Base-by-base conservation (phyloP, 2,329 filamentous ascomycete species). In the Phialocephala sp. region DNA sequence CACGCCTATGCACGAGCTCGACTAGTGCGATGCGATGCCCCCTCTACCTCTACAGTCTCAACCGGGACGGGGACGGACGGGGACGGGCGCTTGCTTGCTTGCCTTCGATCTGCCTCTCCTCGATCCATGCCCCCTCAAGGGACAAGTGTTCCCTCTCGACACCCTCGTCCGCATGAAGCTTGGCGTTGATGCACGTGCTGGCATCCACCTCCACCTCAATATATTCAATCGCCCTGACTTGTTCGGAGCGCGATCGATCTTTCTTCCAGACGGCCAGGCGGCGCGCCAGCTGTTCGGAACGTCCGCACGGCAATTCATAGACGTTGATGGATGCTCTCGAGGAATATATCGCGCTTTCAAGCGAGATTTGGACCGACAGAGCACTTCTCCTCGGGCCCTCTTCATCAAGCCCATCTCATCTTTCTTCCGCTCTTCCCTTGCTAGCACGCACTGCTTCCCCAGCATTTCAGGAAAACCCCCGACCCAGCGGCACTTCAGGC, bases 401-500 rank as follows among this genome's bases (percentile, higher is more conserved):
- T 22, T 57, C 55, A 39, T 39, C 55, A 57, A 57, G 12, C 9
- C 24, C 36, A 12, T 36, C 36, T 24, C 18, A 39, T 57, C 15
- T 57, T 24, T 57, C n/a, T 57, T 12, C 55, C 39, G 32, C 55
- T 41, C 20, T 57, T 4, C 36, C 36, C 55, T 18, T 32, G 50
- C 24, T 54, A 54, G 45, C 45, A 54, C 24, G 24, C 14, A 32
- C 22, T 35, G 18, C 32, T 54, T 54, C 50, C 50, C 22, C 50
- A 57, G 55, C 18, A 57, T 57, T 36, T 57, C 36, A 55, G 55
- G 32, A 41, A 39, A 39, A 39, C 36, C 55, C 55, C 55, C 55
- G 32, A 24, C 55, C 50, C 50, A 54, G n/a, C 50, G 50, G 50
- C 27, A 54, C 15, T 20, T 54, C 50, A 8, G 15, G 18, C 15